Evolutionary conservation across 2,329 filamentous ascomycete genomes (phyloP).

Genomic region (Paraphaeosphaeria minitans): DNA sequence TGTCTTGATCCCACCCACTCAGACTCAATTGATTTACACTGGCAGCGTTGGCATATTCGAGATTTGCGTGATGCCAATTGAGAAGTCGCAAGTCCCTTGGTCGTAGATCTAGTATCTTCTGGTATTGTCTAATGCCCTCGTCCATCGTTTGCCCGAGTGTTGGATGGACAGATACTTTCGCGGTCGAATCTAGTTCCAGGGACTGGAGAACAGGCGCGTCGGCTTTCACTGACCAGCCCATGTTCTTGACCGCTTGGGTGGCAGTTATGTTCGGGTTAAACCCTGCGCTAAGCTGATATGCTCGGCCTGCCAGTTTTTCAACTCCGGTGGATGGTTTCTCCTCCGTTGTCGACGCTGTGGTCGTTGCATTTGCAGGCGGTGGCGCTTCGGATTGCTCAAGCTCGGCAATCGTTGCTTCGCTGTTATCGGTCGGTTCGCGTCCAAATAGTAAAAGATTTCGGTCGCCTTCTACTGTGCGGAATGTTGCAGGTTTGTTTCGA

Average conservation of each 20-base stretch:
- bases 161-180: constrained; percentile 64
- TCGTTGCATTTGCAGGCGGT: constrained; percentile 55
- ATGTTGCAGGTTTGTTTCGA: constrained; percentile 75
- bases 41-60: constrained; percentile 95
- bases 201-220: constrained; percentile 66
- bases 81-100: constrained; percentile 87
- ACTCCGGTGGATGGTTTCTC: constrained; percentile 58
- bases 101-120: constrained; percentile 78
- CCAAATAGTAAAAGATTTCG: constrained; percentile 80
- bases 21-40: constrained; percentile 87
- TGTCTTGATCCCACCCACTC: constrained; percentile 93
- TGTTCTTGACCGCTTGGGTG: constrained; percentile 74
- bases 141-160: constrained; percentile 92
- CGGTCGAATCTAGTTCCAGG: constrained; percentile 71
- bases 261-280: constrained; percentile 73
- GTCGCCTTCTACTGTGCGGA: constrained; percentile 80
- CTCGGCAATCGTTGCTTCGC: constrained; percentile 71
- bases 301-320: constrained; percentile 70
- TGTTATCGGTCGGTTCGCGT: constrained; percentile 66
- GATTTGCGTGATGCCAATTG: constrained; percentile 98
- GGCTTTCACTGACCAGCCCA: constrained; percentile 80
- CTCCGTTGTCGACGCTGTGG: constrained; percentile 39
- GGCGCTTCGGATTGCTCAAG: constrained; percentile 70
- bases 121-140: constrained; percentile 87
- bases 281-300: constrained; percentile 70